Conservation (phyloP, 306 rosid genomes). For the Arachis stenosperma region DNA sequence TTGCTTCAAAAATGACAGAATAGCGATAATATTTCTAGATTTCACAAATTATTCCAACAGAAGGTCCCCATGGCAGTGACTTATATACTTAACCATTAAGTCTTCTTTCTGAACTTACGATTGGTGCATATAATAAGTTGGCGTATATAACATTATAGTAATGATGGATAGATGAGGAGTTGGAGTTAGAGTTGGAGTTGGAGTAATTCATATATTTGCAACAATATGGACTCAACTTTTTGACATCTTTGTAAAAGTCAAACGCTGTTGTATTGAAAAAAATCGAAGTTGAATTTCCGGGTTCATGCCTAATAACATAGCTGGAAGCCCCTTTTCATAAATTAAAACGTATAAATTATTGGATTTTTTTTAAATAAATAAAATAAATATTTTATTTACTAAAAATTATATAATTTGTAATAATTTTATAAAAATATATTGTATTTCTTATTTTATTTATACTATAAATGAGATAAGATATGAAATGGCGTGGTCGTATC, state of each 20-base stretch:
- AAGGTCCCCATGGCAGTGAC: no score
- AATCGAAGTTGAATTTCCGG: slow-evolving; percentile 28
- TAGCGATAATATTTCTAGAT: no score
- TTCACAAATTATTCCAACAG: no score
- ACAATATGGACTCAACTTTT: slow-evolving; percentile 31
- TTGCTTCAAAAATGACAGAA: no score
- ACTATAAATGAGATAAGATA: no score
- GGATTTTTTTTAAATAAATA: no score
- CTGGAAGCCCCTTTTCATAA: slow-evolving; percentile 33
- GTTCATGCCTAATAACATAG: slow-evolving; percentile 30
- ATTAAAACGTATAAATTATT: neutral
- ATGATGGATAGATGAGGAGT: neutral
- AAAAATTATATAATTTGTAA: no score
- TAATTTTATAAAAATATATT: no score
- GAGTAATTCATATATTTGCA: slow-evolving; percentile 30
- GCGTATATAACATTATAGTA: neutral
- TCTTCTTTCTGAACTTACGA: slow-evolving; percentile 18
- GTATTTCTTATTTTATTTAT: no score
- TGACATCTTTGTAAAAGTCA: slow-evolving; percentile 29
- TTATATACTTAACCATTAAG: slow-evolving; percentile 40
- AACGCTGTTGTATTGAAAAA: neutral
- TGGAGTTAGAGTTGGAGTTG: slow-evolving; percentile 39
- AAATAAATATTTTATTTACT: no score
- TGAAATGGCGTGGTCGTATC: no score
- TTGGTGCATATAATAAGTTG: slow-evolving; percentile 21